Evolutionary conservation across 495 filamentous ascomycete genomes (phyloP).

Genomic region (Penicillium subrubescens): DNA sequence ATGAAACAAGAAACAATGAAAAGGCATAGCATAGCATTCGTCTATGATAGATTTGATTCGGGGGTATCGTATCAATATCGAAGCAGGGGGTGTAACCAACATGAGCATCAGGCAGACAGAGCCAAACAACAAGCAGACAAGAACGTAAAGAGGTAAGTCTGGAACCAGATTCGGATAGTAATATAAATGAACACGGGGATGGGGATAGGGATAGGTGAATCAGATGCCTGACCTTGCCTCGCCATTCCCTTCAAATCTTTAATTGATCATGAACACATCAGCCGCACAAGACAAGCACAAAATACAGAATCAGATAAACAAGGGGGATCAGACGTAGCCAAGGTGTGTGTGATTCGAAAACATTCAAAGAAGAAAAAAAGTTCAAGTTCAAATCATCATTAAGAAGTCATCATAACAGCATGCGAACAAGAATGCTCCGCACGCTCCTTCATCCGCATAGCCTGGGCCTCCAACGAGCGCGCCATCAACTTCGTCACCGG

Average conservation of each 20-base stretch:
- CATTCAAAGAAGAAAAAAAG: constrained; percentile 5
- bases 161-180: neutral
- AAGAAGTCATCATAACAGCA: constrained; percentile 49
- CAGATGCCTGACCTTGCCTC: neutral
- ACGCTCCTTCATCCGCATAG: constrained; percentile 74
- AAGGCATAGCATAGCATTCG: constrained; percentile 24
- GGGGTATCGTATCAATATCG: constrained; percentile 30
- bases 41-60: constrained; percentile 26
- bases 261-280: constrained; percentile 20
- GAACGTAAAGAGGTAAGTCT: neutral
- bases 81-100: constrained; percentile 14
- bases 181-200: neutral
- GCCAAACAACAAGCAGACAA: constrained; percentile 2
- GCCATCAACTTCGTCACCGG: constrained; percentile 94
- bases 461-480: constrained; percentile 81
- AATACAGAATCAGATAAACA: neutral
- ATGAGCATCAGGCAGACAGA: constrained; percentile 3
- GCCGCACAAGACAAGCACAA: constrained; percentile 2
- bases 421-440: constrained; percentile 55
- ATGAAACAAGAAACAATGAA: constrained; percentile 1
- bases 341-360: neutral
- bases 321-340: neutral
- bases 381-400: constrained; percentile 22
- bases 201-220: neutral
- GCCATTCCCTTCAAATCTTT: neutral